Evolutionary conservation across 2,329 filamentous ascomycete species (phyloP).

Genomic region (Hymenoscyphus linearis): DNA sequence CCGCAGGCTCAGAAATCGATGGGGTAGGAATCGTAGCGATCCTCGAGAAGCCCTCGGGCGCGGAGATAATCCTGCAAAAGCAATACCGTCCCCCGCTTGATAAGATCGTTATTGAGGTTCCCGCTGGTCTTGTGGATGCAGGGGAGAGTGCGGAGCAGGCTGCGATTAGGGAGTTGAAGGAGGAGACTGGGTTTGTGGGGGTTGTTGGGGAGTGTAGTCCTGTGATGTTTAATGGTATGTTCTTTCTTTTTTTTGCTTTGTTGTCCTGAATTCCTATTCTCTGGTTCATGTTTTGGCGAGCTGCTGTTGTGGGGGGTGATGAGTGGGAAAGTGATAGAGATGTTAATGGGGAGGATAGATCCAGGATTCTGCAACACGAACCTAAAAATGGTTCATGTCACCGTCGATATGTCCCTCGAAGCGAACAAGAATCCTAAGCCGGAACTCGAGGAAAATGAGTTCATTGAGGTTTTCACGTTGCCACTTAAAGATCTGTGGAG

Average conservation of each 20-base stretch:
- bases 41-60: conserved; percentile 48
- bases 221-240: conserved; percentile 56
- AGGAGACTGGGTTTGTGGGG: conserved; percentile 63
- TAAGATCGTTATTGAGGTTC: conserved; percentile 56
- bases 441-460: conserved; percentile 46
- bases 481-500: conserved; percentile 40
- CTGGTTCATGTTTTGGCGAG: too few relatives aligned
- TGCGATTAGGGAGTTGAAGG: conserved; percentile 57
- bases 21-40: conserved; percentile 70
- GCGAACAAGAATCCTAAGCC: conserved; percentile 43
- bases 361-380: conserved; percentile 65
- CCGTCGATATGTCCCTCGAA: conserved; percentile 40
- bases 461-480: conserved; percentile 47
- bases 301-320: too few relatives aligned
- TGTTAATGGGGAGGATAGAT: conserved; percentile 33
- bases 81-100: conserved; percentile 61
- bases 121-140: conserved; percentile 58
- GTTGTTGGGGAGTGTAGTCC: conserved; percentile 51
- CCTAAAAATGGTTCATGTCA: conserved; percentile 48
- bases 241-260: conserved; percentile 1
- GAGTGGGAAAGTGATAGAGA: too few relatives aligned
- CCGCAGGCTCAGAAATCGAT: conserved; percentile 57
- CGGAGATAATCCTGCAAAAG: conserved; percentile 57
- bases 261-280: too few relatives aligned
- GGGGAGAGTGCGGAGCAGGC: conserved; percentile 57